phyloP scores from a whole-genome alignment of 208 protist genomes.

The Leishmania lainsoni region DNA sequence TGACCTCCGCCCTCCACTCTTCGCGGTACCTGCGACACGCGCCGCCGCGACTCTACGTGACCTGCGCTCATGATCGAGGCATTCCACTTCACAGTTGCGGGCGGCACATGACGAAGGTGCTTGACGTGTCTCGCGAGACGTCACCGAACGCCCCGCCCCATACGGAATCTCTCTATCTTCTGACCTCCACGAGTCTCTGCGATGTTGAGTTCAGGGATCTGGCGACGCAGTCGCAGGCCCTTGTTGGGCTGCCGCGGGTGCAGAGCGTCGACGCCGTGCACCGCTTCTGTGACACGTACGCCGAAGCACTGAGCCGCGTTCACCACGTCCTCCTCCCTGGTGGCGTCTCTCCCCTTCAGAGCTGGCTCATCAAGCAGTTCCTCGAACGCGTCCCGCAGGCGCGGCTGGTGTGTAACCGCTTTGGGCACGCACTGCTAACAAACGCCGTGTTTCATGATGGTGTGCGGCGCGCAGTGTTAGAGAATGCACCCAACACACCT shows the following conservation, averaged over 20 bases:
- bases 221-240: conserved; percentile 33
- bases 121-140: conserved; percentile 40
- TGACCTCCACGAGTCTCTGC: conserved; percentile 48
- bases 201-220: conserved; percentile 53
- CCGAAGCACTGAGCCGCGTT: conserved; percentile 36
- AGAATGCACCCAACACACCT: conserved; percentile 36
- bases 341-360: conserved; percentile 44
- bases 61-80: conserved; percentile 38
- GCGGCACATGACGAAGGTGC: conserved; percentile 65
- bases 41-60: conserved; percentile 73
- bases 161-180: conserved; percentile 62
- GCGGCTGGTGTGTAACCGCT: conserved; percentile 52
- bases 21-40: conserved; percentile 66
- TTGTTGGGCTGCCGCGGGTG: conserved; percentile 63
- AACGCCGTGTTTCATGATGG: conserved; percentile 70
- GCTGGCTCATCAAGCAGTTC: conserved; percentile 43
- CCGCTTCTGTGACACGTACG: conserved; percentile 52
- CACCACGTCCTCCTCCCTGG: conserved; percentile 52
- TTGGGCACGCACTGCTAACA: conserved; percentile 59
- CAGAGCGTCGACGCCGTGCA: conserved; percentile 37
- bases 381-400: conserved; percentile 40
- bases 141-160: conserved; percentile 29
- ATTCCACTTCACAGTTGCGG: conserved; percentile 7
- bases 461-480: conserved; percentile 45
- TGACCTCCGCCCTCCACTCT: conserved; percentile 11